These are phyloP conservation scores for Phytophthora colocasiae DNA, from an alignment of 352 stramenopile species.

Conservation along the genomic window DNA sequence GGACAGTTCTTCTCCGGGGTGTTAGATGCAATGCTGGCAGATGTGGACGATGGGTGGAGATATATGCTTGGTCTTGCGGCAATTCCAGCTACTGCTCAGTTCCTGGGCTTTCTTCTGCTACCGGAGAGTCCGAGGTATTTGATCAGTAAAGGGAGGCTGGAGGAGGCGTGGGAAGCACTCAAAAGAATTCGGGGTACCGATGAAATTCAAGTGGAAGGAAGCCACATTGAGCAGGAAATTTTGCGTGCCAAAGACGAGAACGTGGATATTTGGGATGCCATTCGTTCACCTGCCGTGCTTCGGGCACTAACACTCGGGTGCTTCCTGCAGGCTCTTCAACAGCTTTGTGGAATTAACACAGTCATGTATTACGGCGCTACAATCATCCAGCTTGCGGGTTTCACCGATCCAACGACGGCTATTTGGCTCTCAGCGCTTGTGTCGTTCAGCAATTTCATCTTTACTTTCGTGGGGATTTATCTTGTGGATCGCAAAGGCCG, in stretches of 20 bases:
- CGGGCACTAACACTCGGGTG: conserved; percentile 53
- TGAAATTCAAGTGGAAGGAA: conserved; percentile 62
- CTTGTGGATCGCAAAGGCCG: conserved; percentile 37
- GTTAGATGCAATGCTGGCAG: conserved; percentile 60
- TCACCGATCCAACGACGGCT: conserved; percentile 68
- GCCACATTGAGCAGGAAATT: conserved; percentile 66
- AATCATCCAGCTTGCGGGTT: conserved; percentile 86
- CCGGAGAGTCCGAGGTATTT: conserved; percentile 80
- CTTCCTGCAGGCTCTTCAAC: conserved; percentile 44
- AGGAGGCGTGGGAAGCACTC: conserved; percentile 54
- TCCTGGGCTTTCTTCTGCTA: conserved; percentile 75
- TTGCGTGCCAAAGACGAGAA: conserved; percentile 28
- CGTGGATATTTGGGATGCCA: conserved; percentile 46
- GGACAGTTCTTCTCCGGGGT: conserved; percentile 83
- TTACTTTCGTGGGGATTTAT: conserved; percentile 47
- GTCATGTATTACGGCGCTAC: conserved; percentile 90
- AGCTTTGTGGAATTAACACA: conserved; percentile 89
- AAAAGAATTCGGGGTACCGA: conserved; percentile 60
- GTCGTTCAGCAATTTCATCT: conserved; percentile 49
- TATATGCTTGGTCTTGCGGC: conserved; percentile 86
- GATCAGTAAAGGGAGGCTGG: conserved; percentile 52
- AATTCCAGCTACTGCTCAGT: conserved; percentile 68
- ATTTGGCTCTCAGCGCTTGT: conserved; percentile 85
- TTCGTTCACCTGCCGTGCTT: conserved; percentile 41
- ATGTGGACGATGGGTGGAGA: conserved; percentile 67